Evolutionary conservation across 768 basidiomycete species (phyloP).

Genomic region (Infundibulicybe gibba): DNA sequence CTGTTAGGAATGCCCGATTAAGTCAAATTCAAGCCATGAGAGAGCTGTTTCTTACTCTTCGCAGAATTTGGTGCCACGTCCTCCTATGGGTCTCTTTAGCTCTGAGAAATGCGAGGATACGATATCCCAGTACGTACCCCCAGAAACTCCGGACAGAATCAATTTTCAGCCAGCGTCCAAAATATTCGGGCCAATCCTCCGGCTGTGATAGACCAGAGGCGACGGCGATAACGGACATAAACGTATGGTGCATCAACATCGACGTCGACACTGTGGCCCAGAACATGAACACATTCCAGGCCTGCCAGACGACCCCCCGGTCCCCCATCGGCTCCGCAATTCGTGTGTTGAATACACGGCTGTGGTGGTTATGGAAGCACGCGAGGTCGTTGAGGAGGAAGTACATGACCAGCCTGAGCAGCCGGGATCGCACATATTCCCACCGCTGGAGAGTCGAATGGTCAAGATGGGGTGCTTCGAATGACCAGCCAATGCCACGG

Average conservation of each 20-base stretch:
- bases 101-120: neutral
- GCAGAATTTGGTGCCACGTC: constrained; percentile 34
- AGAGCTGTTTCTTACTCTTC: constrained; percentile 24
- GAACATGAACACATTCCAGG: constrained; percentile 1
- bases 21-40: neutral
- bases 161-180: constrained; percentile 19
- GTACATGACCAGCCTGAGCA: constrained; percentile 5
- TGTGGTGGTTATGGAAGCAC: constrained; percentile 6
- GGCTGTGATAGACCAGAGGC: constrained; percentile 16
- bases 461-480: constrained; percentile 15
- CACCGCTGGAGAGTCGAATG: constrained; percentile 12
- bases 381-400: constrained; percentile 17
- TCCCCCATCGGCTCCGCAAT: constrained; percentile 5
- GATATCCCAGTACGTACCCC: constrained; percentile 21
- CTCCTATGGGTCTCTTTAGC: constrained; percentile 12
- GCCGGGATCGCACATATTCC: constrained; percentile 15
- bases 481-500: constrained; percentile 24
- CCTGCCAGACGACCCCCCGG: constrained; percentile 9
- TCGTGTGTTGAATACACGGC: neutral
- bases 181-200: constrained; percentile 26
- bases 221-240: constrained; percentile 8
- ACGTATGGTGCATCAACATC: constrained; percentile 2
- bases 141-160: constrained; percentile 28
- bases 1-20: neutral
- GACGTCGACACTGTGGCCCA: constrained; percentile 7